Percentiles rank a stretch among this genome's conserved stretches.
These are phyloP conservation scores for Penicillium olsonii DNA, from an alignment of 2,329 filamentous ascomycete genomes.

Conservation along the genomic window DNA sequence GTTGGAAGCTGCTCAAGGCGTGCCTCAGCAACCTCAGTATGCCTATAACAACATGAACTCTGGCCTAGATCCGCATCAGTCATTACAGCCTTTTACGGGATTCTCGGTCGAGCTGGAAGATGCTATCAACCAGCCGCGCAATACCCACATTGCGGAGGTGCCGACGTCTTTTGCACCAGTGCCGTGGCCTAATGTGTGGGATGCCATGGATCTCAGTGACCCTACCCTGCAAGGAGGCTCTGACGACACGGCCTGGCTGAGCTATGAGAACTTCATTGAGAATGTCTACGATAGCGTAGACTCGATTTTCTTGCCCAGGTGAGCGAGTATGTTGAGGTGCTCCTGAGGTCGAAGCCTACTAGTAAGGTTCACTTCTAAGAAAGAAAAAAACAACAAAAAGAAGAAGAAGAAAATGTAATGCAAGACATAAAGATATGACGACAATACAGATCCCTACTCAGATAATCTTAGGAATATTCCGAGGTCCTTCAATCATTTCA, in stretches of 20 bases:
- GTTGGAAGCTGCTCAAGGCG: background rate
- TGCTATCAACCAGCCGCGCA: background rate
- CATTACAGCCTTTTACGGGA: background rate
- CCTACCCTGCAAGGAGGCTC: conserved; percentile 4
- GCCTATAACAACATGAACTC: background rate
- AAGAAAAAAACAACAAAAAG: too few relatives aligned
- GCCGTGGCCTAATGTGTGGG: conserved; percentile 28
- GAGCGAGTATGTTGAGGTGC: background rate
- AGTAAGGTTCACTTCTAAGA: too few relatives aligned
- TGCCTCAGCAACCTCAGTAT: background rate
- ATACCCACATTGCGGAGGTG: background rate
- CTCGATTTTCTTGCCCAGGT: conserved; percentile 20
- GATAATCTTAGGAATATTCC: too few relatives aligned
- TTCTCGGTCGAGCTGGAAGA: background rate
- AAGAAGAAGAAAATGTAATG: background rate
- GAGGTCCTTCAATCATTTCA: too few relatives aligned
- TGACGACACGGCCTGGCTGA: conserved; percentile 28
- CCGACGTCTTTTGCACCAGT: conserved; percentile 4
- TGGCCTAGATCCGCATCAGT: background rate
- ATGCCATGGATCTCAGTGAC: conserved; percentile 23
- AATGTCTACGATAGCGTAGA: conserved; percentile 29
- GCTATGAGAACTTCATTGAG: conserved; percentile 31
- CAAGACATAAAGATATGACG: too few relatives aligned
- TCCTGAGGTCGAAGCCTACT: too few relatives aligned
- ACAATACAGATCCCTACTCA: too few relatives aligned